Evolutionary conservation across 1,284 basidiomycete species (phyloP).

Genomic region (Sporisorium sorghi): DNA sequence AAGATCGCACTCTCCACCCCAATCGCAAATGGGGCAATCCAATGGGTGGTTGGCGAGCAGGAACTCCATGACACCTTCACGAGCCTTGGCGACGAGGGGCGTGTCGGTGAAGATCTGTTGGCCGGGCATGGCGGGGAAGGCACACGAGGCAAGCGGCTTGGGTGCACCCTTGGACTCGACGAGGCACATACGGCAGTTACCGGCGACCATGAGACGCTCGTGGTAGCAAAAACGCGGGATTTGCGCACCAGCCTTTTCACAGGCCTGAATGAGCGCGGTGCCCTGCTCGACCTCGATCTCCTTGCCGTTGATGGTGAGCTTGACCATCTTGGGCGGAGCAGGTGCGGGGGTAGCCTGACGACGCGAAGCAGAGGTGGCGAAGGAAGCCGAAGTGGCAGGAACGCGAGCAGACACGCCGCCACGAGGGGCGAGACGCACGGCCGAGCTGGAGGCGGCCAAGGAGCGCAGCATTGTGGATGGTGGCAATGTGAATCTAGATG

Average conservation of each 20-base stretch:
- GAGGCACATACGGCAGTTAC: conserved; percentile 77
- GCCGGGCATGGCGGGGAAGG: conserved; percentile 98
- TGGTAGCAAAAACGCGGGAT: conserved; percentile 86
- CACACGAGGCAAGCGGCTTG: conserved; percentile 82
- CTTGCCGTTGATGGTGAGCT: conserved; percentile 68
- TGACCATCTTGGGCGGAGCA: conserved; percentile 67
- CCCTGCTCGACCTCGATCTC: conserved; percentile 68
- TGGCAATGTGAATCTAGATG: not conserved
- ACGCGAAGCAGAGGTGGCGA: conserved; percentile 55
- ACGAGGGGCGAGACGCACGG: conserved; percentile 37
- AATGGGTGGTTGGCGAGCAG: conserved; percentile 96
- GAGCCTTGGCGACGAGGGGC: conserved; percentile 92
- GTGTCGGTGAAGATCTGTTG: conserved; percentile 96
- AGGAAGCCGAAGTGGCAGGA: conserved; percentile 33
- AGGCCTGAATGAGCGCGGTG: conserved; percentile 89
- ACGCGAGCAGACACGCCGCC: conserved; percentile 27
- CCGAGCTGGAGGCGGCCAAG: conserved; percentile 47
- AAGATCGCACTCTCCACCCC: conserved; percentile 87
- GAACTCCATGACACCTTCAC: conserved; percentile 96
- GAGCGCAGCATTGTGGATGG: conserved; percentile 52
- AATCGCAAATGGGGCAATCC: conserved; percentile 97
- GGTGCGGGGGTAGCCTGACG: conserved; percentile 61
- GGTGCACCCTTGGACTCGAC: conserved; percentile 94
- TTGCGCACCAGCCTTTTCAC: conserved; percentile 72
- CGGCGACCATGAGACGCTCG: conserved; percentile 74